Percentiles rank a stretch among this genome's conserved stretches.
Evolutionary conservation across 352 stramenopile species (phyloP).

Genomic region (Pseudoperonospora humuli): DNA sequence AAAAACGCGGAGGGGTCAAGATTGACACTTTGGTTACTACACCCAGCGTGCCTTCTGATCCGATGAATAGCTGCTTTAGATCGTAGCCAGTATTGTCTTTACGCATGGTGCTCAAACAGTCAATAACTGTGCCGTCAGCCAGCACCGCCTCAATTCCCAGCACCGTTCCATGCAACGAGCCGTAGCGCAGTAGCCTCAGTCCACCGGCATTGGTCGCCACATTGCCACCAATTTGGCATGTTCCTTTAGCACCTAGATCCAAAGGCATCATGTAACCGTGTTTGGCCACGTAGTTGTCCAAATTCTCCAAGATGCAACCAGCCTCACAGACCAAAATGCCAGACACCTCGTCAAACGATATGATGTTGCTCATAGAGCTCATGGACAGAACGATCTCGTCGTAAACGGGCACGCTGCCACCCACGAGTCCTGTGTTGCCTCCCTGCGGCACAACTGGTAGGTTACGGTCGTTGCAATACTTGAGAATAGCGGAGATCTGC

Average conservation of each 20-base stretch:
- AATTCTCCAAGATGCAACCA: conserved; percentile 91
- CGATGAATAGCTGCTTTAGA: conserved; percentile 16
- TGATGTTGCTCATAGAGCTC: conserved; percentile 87
- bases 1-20: conserved; percentile 29
- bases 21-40: conserved; percentile 78
- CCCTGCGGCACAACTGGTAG: conserved; percentile 92
- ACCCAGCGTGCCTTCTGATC: conserved; percentile 96
- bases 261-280: conserved; percentile 90
- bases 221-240: conserved; percentile 97
- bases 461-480: conserved; percentile 87
- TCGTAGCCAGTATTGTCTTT: conserved; percentile 96
- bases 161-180: conserved; percentile 90
- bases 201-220: conserved; percentile 94
- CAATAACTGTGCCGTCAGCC: conserved; percentile 84
- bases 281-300: conserved; percentile 86
- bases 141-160: conserved; percentile 94
- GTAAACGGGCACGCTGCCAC: conserved; percentile 83
- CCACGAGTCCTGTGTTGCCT: conserved; percentile 96
- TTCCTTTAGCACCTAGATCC: conserved; percentile 95
- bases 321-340: conserved; percentile 83
- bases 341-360: conserved; percentile 85
- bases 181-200: conserved; percentile 90
- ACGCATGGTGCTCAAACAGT: conserved; percentile 39
- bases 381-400: conserved; percentile 93
- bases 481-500: conserved; percentile 84